Base-by-base conservation (phyloP, 1,139 yeast genomes). In the Taiozyma sp. region DNA sequence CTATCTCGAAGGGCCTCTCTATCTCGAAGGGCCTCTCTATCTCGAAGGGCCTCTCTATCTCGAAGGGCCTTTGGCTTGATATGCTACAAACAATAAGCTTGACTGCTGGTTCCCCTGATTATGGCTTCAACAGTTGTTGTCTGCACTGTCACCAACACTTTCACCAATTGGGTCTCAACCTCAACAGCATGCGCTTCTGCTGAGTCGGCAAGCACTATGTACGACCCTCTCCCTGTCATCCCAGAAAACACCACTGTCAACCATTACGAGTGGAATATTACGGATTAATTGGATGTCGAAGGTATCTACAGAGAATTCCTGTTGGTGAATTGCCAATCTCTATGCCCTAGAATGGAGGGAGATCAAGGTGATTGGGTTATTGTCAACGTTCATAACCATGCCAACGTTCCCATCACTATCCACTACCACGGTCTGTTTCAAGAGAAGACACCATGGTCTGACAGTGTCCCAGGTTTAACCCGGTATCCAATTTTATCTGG, bases 351-450 rank as follows among this genome's bases (percentile, higher is more conserved):
- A 14, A 61, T 71, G 23, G 59, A 54, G 19, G 73, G 68, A 0
- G 63, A 67, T 16, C 73, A 70, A 54, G 65, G 66, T 28, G 74
- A 70, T 48, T 69, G 71, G 72, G 54, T 71, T 4, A 56, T 58
- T 10, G 61, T 71, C 8, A 60, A 57, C 1, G 69, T 70, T 9
- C 60, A 63, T 43, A 71, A 71, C 50, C 54, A 49, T 41, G 57
- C 70, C 3, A 65, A 70, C 14, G 70, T 66, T 2, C 52, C 67
- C 6, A 59, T 62, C 9, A 59, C 71, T 3, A 59, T 71, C 44
- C 75, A 71, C 51, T 71, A 68, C 51, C 75, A 71, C 52, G 74
- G 74, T 1, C 63, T 71, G 22, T 60, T 69, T 22, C 74, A 71
- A 50, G 57, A 54, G 27, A 68, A 68, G 9, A 69, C 74, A 0